Evolutionary conservation across 2,329 filamentous ascomycete genomes (phyloP).

Genomic region (Penicillium sp.): DNA sequence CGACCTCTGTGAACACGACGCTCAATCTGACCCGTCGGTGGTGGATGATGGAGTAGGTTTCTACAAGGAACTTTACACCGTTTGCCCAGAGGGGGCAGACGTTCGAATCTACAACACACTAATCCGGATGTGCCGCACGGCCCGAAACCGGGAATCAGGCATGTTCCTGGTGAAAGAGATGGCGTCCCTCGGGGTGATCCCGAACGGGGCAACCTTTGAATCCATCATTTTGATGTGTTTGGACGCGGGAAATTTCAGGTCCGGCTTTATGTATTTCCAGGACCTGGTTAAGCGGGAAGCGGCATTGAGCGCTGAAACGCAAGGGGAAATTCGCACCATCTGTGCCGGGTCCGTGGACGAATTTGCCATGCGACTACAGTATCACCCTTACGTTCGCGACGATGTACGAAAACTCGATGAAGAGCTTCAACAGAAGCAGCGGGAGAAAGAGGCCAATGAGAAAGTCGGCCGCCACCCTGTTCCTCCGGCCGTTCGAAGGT

Average conservation of each 20-base stretch:
- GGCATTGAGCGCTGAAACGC: slow-evolving; percentile 25
- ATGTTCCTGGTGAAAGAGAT: slow-evolving; percentile 66
- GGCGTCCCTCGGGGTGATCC: slow-evolving; percentile 55
- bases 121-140: slow-evolving; percentile 51
- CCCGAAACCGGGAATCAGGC: slow-evolving; percentile 54
- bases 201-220: slow-evolving; percentile 63
- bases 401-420: slow-evolving; percentile 9
- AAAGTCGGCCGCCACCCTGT: slow-evolving; percentile 1
- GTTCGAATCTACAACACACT: slow-evolving; percentile 61
- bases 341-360: slow-evolving; percentile 33
- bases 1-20: slow-evolving; percentile 50
- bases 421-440: background rate
- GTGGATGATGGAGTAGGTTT: slow-evolving; percentile 57
- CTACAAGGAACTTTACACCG: slow-evolving; percentile 61
- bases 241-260: slow-evolving; percentile 36
- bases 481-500: slow-evolving; percentile 6
- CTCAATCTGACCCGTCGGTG: slow-evolving; percentile 31
- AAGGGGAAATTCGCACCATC: slow-evolving; percentile 29
- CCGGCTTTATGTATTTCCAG: slow-evolving; percentile 40
- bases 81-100: slow-evolving; percentile 49
- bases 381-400: slow-evolving; percentile 30
- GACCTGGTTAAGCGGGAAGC: slow-evolving; percentile 37
- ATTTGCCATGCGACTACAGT: slow-evolving; percentile 32
- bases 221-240: slow-evolving; percentile 61
- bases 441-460: slow-evolving; percentile 1